phyloP scores from a whole-genome alignment of 495 filamentous ascomycete species.

The Talaromyces liani region DNA sequence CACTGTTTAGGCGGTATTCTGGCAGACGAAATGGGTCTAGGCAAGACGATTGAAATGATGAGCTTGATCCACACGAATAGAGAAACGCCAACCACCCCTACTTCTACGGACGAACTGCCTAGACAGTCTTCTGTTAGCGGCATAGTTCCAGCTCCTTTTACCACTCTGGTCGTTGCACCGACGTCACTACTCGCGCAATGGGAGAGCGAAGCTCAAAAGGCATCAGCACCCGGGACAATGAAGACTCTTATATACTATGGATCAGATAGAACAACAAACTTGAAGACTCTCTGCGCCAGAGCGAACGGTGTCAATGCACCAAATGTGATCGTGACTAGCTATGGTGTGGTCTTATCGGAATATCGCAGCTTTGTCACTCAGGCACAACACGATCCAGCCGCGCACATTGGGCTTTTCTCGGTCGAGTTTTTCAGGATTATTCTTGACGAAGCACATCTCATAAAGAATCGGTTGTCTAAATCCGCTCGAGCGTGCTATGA shows the following conservation, averaged over 20 bases:
- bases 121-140: constrained; percentile 48
- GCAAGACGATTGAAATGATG: constrained; percentile 97
- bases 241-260: constrained; percentile 90
- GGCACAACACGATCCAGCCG: constrained; percentile 45
- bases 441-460: constrained; percentile 87
- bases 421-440: constrained; percentile 91
- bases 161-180: constrained; percentile 89
- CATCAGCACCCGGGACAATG: constrained; percentile 72
- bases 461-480: constrained; percentile 87
- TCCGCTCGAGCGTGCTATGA: constrained; percentile 92
- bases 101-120: constrained; percentile 27
- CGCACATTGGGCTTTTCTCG: constrained; percentile 74
- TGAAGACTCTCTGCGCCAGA: constrained; percentile 68
- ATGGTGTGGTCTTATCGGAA: constrained; percentile 86
- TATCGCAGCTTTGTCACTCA: constrained; percentile 59
- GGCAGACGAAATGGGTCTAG: constrained; percentile 86
- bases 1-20: constrained; percentile 90
- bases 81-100: constrained; percentile 41
- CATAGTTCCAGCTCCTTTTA: constrained; percentile 68
- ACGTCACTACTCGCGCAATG: constrained; percentile 93
- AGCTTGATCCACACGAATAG: constrained; percentile 82
- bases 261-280: constrained; percentile 65
- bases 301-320: constrained; percentile 69
- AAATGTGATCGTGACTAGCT: constrained; percentile 91
- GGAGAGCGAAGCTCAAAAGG: constrained; percentile 89